Base-by-base conservation (phyloP, 129 eudicot species). In the Chrysanthemum seticuspe region DNA sequence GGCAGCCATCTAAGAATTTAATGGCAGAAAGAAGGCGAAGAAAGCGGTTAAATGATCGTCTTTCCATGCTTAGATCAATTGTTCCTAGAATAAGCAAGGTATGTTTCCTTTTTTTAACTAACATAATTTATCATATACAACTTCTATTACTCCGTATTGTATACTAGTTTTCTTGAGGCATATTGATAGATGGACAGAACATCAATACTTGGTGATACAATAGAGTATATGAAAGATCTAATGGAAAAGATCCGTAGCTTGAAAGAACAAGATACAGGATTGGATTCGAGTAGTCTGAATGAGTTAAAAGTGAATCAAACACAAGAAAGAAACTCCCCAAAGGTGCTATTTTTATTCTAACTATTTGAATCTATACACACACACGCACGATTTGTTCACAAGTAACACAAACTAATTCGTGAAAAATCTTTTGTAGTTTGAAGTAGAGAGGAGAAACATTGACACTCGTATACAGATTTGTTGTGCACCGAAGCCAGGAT, bases 51-150 rank as follows among this genome's bases (percentile, higher is more conserved):
- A 89, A 89, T 50, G 91, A 89, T 31, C 85, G 96, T 4, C 89
- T 89, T 49, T 82, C 96, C 0, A 81, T 89, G 96, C 87, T 89
- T 23, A 78, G 96, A 84, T 89, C 96, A 57, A 74, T 86, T 54
- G 96, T 86, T 29, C 96, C 96, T 2, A 89, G 76, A 64, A 82
- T 86, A 61, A 86, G 89, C 87, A 89, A 89, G 91, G 96, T 86
- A 48, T 44, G 13, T 63, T 63, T 48, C 34, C 3, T n/a, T 47
- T 52, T 47, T 15, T 6, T 44, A 19, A 49, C 3, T 51, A 21
- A 58, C 40, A 16, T 60, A 31, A 1, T 13, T 63, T 19, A 63
- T 63, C 21, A 23, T 21, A 27, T 21, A 23, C 15, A 52, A 62
- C 9, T 73, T 23, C 25, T 50, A 48, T 12, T 3, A 21, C 21